Conservation (phyloP, 1,139 yeast genomes). For the Nadsonia starkeyi-henricii region DNA sequence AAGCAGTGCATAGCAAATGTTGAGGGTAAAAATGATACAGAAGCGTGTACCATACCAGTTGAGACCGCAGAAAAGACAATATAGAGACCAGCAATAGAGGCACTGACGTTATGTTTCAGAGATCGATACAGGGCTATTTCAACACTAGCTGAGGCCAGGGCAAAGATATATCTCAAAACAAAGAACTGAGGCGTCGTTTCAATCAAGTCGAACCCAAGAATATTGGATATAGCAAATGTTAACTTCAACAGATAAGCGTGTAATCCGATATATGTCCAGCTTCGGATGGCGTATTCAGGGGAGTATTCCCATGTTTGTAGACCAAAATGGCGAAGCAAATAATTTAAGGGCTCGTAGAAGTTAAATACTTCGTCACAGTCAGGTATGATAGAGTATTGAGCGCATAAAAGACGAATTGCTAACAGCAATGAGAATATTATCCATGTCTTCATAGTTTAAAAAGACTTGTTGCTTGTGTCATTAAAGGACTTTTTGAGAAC, state of each 20-base stretch:
- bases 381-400: slow-evolving; percentile 50
- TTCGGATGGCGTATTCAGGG: slow-evolving; percentile 76
- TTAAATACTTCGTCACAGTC: slow-evolving; percentile 86
- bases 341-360: slow-evolving; percentile 83
- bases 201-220: slow-evolving; percentile 1
- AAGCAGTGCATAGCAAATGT: slow-evolving; percentile 63
- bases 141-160: slow-evolving; percentile 37
- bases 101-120: slow-evolving; percentile 25
- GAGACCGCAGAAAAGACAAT: slow-evolving; percentile 32
- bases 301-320: slow-evolving; percentile 96
- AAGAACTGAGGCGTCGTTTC: slow-evolving; percentile 26
- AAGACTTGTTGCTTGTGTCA: too few species aligned
- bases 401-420: slow-evolving; percentile 32
- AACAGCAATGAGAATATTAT: slow-evolving; percentile 11
- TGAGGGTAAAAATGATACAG: slow-evolving; percentile 78
- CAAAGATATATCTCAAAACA: slow-evolving; percentile 39
- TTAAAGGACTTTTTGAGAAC: too few species aligned
- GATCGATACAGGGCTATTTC: slow-evolving; percentile 40
- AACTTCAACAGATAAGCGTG: slow-evolving; percentile 21
- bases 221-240: slow-evolving; percentile 3
- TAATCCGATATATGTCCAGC: slow-evolving; percentile 49
- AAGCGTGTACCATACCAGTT: slow-evolving; percentile 76
- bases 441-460: background rate
- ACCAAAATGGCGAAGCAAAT: slow-evolving; percentile 68
- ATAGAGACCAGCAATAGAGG: slow-evolving; percentile 43